Percentiles rank a stretch among this genome's conserved stretches.
phyloP scores from a whole-genome alignment of 108 stramenopile species.

The Skeletonema potamos region DNA sequence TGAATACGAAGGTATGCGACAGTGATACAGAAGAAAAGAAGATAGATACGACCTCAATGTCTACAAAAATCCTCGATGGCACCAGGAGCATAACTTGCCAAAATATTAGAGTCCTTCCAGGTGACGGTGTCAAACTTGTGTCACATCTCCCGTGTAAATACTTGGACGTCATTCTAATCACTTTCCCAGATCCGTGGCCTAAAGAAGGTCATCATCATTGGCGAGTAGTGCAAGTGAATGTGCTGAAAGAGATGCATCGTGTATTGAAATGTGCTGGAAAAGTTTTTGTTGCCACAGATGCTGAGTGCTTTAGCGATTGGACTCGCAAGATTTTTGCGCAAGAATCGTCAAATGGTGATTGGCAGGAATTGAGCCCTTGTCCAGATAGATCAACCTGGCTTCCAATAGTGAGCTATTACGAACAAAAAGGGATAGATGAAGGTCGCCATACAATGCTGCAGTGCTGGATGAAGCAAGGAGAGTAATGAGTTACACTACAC shows the following conservation, averaged over 20 bases:
- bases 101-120: constrained; percentile 62
- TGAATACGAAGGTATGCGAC: neutral
- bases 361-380: constrained; percentile 48
- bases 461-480: constrained; percentile 44
- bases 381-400: constrained; percentile 65
- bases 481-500: too few species aligned
- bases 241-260: constrained; percentile 47
- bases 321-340: constrained; percentile 39
- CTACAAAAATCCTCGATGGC: neutral
- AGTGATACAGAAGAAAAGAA: neutral
- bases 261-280: constrained; percentile 48
- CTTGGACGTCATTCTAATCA: constrained; percentile 57
- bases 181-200: constrained; percentile 81
- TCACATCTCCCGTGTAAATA: constrained; percentile 48
- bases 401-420: constrained; percentile 68
- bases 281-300: constrained; percentile 75
- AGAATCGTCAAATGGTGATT: constrained; percentile 14
- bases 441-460: constrained; percentile 49
- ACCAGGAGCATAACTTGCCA: constrained; percentile 19
- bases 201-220: constrained; percentile 42
- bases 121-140: constrained; percentile 72
- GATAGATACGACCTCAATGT: neutral
- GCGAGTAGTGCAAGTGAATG: constrained; percentile 58
- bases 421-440: constrained; percentile 72
- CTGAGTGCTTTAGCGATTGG: constrained; percentile 59